Base-by-base conservation (phyloP, 257 asterid genomes). In the Nicotiana tabacum region DNA sequence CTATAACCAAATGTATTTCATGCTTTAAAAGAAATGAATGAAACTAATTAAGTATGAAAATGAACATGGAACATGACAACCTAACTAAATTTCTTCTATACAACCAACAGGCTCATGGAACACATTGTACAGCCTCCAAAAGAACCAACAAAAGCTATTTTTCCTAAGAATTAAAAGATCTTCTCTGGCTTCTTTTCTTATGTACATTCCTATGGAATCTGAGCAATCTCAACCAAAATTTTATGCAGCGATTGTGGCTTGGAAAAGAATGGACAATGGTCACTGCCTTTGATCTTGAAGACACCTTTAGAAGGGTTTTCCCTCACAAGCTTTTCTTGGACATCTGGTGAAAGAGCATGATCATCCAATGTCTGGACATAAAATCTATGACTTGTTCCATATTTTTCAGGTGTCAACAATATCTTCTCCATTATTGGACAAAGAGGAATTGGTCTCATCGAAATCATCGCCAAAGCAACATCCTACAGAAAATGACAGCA, bases 241-340 rank as follows among this genome's bases (percentile, higher is more conserved):
- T 92, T 95, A 84, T 95, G 97, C 78, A 95, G 87, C 43, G 99
- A 88, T 81, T 93, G 98, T 77, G 99, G 97, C 90, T 93, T 95
- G 51, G 98, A 93, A 93, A 95, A 95, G 95, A 95, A 95, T 66
- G 99, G 97, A 33, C 37, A 33, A 33, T 33, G 5, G 37, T 33
- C 37, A 33, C 37, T 4, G 37, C 37, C 37, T 33, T 95, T 95
- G 82, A 95, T 92, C 93, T 92, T 93, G 89, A 93, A 91, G 27
- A 93, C 95, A 15, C 97, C 97, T 83, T 95, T 97, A 0, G 98
- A 96, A 55, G 99, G 95, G 62, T 91, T 93, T 55, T 92, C 96
- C 37, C 37, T 33, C 37, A 33, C 37, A 33, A 33, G 37, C 5
- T 33, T 4, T 33, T 33, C 37, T 32, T 32, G 2, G 2, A 2